phyloP scores from a whole-genome alignment of 1,284 basidiomycete species.

The Marasmius fiardii region DNA sequence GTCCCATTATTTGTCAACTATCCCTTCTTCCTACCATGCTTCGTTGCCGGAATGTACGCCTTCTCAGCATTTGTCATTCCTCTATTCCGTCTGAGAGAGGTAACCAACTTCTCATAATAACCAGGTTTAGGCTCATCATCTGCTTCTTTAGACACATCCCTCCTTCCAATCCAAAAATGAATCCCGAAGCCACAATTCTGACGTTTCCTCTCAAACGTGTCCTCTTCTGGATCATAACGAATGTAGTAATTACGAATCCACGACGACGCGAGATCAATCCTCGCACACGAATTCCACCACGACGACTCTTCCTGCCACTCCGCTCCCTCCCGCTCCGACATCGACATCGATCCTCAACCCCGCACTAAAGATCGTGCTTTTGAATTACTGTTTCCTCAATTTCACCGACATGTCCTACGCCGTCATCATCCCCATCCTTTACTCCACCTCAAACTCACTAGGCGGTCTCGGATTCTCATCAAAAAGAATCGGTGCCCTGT shows the following conservation, averaged over 20 bases:
- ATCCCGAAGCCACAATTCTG: not conserved
- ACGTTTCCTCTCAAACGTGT: not conserved
- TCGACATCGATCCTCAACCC: conserved; percentile 4
- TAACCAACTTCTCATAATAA: too few species aligned
- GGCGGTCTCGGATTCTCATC: conserved; percentile 24
- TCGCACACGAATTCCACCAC: too few species aligned
- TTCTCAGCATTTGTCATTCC: conserved; percentile 26
- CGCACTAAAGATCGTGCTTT: conserved; percentile 3
- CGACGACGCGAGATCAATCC: not conserved
- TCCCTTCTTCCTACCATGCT: conserved; percentile 43
- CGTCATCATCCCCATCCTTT: conserved; percentile 25
- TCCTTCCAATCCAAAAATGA: conserved; percentile 1
- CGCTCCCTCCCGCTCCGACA: conserved; percentile 29
- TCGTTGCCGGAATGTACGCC: conserved; percentile 25
- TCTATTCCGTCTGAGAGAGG: conserved; percentile 31
- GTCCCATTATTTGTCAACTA: conserved; percentile 27
- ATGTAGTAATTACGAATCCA: too few species aligned
- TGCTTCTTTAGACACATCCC: conserved; percentile 7
- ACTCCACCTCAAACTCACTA: conserved; percentile 20
- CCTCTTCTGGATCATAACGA: too few species aligned
- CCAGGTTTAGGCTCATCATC: too few species aligned
- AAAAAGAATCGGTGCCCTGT: conserved; percentile 20
- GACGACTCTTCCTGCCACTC: too few species aligned
- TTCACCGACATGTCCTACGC: conserved; percentile 25
- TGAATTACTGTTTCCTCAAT: conserved; percentile 25